Conservation (phyloP, 768 basidiomycete genomes). For the Mycena venus region DNA sequence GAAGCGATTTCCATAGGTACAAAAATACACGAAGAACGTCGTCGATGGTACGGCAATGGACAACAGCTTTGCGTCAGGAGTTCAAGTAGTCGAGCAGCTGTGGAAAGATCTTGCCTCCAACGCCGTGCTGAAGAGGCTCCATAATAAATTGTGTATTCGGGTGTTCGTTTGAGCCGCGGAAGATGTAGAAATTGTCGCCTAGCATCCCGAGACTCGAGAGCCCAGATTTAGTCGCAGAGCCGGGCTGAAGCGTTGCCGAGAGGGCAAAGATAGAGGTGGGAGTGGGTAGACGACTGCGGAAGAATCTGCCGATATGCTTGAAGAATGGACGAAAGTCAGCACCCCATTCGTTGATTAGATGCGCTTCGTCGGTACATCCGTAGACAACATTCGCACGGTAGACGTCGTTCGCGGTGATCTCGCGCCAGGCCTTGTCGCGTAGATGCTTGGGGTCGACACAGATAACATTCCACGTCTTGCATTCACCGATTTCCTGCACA, state of each 20-base stretch:
- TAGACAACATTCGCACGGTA: too few relatives aligned
- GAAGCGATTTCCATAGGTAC: conserved; percentile 16
- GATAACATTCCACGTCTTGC: too few relatives aligned
- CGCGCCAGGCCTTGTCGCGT: too few relatives aligned
- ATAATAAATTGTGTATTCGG: conserved; percentile 12
- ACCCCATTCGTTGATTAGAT: conserved; percentile 25
- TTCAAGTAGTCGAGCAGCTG: conserved; percentile 21
- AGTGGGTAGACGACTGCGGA: conserved; percentile 15
- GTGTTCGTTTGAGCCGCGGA: neutral
- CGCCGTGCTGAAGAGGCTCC: neutral
- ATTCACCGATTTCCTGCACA: too few relatives aligned
- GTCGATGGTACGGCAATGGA: conserved; percentile 20
- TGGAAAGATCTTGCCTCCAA: conserved; percentile 15
- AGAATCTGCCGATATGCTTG: conserved; percentile 9
- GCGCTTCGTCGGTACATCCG: too few relatives aligned
- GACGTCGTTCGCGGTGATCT: neutral
- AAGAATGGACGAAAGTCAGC: conserved; percentile 13
- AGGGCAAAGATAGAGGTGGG: neutral
- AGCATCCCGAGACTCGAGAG: conserved; percentile 1
- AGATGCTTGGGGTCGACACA: too few relatives aligned
- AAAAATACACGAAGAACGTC: conserved; percentile 2
- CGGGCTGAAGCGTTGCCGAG: conserved; percentile 9
- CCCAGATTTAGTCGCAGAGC: neutral
- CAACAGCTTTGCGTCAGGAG: too few relatives aligned
- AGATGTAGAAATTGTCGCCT: neutral